A percentile compares a stretch with the other conserved stretches of the same genome.
These are phyloP conservation scores for Colletotrichum sp. DNA, from an alignment of 2,329 filamentous ascomycete species.

Conservation along the genomic window DNA sequence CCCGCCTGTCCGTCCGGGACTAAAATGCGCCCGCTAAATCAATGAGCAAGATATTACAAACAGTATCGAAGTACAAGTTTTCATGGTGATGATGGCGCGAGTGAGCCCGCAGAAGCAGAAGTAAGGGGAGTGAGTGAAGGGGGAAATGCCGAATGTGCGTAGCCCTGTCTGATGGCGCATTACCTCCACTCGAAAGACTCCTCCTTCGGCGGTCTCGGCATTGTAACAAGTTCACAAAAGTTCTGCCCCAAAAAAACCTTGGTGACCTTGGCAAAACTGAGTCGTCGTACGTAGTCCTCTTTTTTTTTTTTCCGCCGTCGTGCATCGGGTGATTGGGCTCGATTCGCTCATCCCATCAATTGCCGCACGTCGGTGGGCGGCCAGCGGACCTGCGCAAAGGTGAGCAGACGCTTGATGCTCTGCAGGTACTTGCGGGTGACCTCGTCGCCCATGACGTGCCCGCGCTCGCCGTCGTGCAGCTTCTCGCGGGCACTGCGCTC, in stretches of 20 bases:
- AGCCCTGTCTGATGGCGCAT: not conserved
- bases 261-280: not conserved
- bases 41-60: slow-evolving; percentile 10
- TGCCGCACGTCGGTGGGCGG: slow-evolving; percentile 91
- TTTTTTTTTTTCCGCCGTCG: not conserved
- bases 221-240: not conserved
- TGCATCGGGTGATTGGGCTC: not conserved
- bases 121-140: not conserved
- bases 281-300: not conserved
- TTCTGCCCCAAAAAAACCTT: not conserved
- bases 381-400: slow-evolving; percentile 96
- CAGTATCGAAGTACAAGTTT: not conserved
- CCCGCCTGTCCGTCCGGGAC: not conserved
- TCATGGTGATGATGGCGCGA: not conserved
- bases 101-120: not conserved
- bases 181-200: not conserved
- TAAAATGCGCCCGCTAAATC: slow-evolving; percentile 3
- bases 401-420: slow-evolving; percentile 96
- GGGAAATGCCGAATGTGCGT: not conserved
- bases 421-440: slow-evolving; percentile 94
- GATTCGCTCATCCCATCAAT: slow-evolving; percentile 77
- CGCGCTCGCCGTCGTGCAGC: slow-evolving; percentile 84
- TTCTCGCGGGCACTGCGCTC: slow-evolving; percentile 96
- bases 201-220: not conserved
- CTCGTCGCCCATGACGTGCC: slow-evolving; percentile 97